These are phyloP conservation scores for Corchorus capsularis DNA, from an alignment of 345 rosid species.

Conservation along the genomic window DNA sequence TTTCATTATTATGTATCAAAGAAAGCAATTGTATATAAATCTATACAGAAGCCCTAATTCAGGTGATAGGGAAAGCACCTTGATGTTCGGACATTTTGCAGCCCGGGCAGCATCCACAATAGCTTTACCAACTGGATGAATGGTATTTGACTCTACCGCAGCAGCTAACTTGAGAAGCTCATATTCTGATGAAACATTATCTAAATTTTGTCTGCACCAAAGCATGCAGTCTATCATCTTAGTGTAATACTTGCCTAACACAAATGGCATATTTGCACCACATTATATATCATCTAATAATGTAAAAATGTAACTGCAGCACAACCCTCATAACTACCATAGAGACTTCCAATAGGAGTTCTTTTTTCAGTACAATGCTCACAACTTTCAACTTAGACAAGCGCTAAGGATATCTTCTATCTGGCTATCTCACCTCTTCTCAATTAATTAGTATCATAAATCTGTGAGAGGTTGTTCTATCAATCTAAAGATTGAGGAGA, in stretches of 20 bases:
- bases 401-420: neutral
- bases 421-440: neutral
- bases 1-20: neutral
- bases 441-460: neutral
- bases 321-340: neutral
- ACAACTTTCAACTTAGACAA: neutral
- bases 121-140: slow-evolving; percentile 97
- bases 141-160: slow-evolving; percentile 84
- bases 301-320: neutral
- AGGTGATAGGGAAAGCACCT: slow-evolving; percentile 43
- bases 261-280: neutral
- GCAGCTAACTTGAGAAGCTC: slow-evolving; percentile 88
- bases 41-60: slow-evolving; percentile 12
- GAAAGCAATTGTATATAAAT: neutral
- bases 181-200: slow-evolving; percentile 52
- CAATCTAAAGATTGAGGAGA: neutral
- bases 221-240: slow-evolving; percentile 20
- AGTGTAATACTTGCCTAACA: slow-evolving; percentile 3
- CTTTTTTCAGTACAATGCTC: neutral
- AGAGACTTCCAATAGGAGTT: neutral
- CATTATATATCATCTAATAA: neutral
- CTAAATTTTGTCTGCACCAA: slow-evolving; percentile 49
- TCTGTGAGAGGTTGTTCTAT: neutral
- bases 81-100: slow-evolving; percentile 45
- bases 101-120: slow-evolving; percentile 78